Percentiles rank a stretch among this genome's conserved stretches.
Conservation (phyloP, 2,329 filamentous ascomycete genomes). For the Botryosphaeria dothidea region DNA sequence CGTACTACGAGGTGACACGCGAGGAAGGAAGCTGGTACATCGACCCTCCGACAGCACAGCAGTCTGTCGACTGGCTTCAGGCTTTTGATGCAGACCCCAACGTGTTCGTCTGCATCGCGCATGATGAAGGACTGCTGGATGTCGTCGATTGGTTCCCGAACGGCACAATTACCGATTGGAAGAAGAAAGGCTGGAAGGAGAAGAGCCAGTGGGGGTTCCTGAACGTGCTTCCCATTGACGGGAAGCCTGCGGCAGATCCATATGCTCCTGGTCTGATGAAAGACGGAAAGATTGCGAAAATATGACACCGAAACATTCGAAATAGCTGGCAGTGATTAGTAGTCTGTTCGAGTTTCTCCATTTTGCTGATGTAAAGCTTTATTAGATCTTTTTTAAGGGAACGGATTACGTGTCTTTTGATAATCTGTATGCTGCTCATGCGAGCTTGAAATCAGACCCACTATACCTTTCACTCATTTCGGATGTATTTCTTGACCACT, state of each 20-base stretch:
- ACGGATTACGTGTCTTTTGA: too few relatives aligned
- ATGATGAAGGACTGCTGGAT: slow-evolving; percentile 29
- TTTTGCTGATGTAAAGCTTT: too few relatives aligned
- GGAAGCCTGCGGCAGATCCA: slow-evolving; percentile 10
- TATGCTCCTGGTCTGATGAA: slow-evolving; percentile 7
- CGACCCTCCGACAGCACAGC: slow-evolving; percentile 21
- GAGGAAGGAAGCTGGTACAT: slow-evolving; percentile 11
- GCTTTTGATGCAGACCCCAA: slow-evolving; percentile 28
- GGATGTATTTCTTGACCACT: too few relatives aligned
- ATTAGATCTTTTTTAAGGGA: too few relatives aligned
- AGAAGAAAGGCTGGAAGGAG: slow-evolving; percentile 27
- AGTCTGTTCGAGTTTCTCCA: too few relatives aligned
- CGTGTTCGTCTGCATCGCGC: slow-evolving; percentile 31
- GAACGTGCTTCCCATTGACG: slow-evolving; percentile 27
- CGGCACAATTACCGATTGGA: slow-evolving; percentile 28
- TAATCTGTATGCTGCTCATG: too few relatives aligned
- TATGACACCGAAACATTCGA: too few relatives aligned
- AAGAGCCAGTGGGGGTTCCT: slow-evolving; percentile 30
- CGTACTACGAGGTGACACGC: background rate
- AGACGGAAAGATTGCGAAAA: slow-evolving; percentile 11
- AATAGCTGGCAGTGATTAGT: too few relatives aligned
- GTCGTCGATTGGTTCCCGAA: slow-evolving; percentile 30
- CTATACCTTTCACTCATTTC: too few relatives aligned
- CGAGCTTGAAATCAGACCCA: too few relatives aligned
- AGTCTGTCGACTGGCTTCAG: slow-evolving; percentile 26